A percentile compares a stretch with the other conserved stretches of the same genome.
Conservation (phyloP, 2,329 filamentous ascomycete genomes). For the Cladosporium cucumerinum region DNA sequence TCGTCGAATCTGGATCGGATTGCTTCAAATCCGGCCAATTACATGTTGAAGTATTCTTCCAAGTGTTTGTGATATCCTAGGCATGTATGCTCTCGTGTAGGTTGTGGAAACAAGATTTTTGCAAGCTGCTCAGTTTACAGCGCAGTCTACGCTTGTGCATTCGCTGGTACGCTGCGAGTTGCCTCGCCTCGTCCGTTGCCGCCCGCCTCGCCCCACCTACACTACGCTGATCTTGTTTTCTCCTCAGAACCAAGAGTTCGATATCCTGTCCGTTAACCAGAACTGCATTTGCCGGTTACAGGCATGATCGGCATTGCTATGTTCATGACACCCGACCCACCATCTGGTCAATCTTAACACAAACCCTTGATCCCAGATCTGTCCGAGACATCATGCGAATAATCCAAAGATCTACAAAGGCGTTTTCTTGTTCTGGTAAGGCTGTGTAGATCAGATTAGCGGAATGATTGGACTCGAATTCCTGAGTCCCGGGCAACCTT, state of each 20-base stretch:
- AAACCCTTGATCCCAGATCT: not conserved
- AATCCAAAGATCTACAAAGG: not conserved
- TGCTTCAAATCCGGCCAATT: not conserved
- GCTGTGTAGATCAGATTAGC: not conserved
- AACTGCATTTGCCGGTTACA: not conserved
- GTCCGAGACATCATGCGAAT: not conserved
- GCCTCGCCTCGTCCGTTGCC: not conserved
- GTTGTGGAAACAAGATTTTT: not conserved
- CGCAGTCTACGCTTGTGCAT: not conserved
- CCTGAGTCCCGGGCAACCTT: too few relatives aligned
- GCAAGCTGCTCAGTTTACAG: not conserved
- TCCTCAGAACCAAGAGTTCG: not conserved
- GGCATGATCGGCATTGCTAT: not conserved
- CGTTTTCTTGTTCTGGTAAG: not conserved
- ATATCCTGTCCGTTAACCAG: not conserved
- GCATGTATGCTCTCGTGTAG: not conserved
- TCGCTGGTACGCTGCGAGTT: not conserved
- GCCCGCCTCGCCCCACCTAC: not conserved
- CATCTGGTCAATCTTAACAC: not conserved
- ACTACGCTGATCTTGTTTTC: not conserved
- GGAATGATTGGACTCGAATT: not conserved
- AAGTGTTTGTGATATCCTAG: not conserved
- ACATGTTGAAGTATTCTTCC: not conserved
- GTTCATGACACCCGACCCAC: not conserved
- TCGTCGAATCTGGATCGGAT: not conserved